These are phyloP conservation scores for Solanum chmielewskii DNA, from an alignment of 257 asterid species.

Conservation along the genomic window DNA sequence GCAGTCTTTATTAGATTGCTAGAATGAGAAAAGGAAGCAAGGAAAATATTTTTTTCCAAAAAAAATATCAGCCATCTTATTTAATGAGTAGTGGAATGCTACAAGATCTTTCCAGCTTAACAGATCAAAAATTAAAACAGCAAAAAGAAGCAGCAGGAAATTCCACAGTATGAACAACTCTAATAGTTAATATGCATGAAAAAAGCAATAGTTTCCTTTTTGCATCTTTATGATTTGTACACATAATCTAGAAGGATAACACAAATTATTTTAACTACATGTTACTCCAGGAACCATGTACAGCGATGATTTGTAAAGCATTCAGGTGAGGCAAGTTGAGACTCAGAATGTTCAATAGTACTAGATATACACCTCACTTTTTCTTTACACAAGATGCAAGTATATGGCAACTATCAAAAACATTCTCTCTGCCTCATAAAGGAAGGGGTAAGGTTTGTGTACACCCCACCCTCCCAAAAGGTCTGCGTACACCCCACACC, in stretches of 20 bases:
- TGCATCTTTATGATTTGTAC: neutral
- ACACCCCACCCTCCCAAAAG: neutral
- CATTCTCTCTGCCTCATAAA: neutral
- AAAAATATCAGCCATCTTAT: neutral
- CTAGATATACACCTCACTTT: neutral
- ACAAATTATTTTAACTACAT: neutral
- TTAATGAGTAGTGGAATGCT: neutral
- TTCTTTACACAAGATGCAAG: neutral
- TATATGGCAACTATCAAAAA: neutral
- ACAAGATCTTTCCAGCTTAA: neutral
- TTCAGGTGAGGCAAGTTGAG: neutral
- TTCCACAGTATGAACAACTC: neutral
- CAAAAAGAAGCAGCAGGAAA: neutral
- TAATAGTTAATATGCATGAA: neutral
- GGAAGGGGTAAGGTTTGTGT: neutral
- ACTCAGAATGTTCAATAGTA: neutral
- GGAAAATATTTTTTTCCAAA: neutral
- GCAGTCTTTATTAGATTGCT: slow-evolving; percentile 6
- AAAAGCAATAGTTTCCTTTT: neutral
- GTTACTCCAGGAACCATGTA: neutral
- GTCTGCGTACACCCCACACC: neutral
- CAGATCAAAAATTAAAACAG: neutral
- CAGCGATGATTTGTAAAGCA: neutral
- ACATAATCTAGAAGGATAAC: neutral
- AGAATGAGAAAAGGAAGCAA: neutral